phyloP scores from a whole-genome alignment of 2,329 filamentous ascomycete genomes.

The Magnaporthiopsis incrustans region DNA sequence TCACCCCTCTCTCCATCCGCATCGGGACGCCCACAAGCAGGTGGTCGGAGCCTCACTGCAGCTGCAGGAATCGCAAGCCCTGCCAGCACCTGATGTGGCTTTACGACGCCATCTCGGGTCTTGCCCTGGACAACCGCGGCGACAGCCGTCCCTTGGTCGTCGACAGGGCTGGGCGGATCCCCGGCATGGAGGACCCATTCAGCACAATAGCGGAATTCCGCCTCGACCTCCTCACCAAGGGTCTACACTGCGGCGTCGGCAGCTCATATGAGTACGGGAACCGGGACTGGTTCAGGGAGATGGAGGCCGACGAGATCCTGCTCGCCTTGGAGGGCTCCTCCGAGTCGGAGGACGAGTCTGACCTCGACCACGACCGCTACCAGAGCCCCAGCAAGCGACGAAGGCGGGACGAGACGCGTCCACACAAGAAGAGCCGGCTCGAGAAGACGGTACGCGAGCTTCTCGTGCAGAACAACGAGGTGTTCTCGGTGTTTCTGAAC shows the following conservation, averaged over 20 bases:
- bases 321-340: constrained; percentile 31
- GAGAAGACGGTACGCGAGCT: constrained; percentile 45
- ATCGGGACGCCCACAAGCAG: constrained; percentile 33
- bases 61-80: constrained; percentile 31
- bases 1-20: constrained; percentile 42
- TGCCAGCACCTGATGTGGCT: constrained; percentile 49
- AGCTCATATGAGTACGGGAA: constrained; percentile 20
- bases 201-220: constrained; percentile 40
- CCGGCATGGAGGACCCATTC: constrained; percentile 35
- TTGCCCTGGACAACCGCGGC: constrained; percentile 36
- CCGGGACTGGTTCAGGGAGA: constrained; percentile 29
- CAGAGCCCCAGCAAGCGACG: background rate
- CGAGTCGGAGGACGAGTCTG: constrained; percentile 23
- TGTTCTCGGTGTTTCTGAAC: constrained; percentile 45
- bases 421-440: constrained; percentile 27
- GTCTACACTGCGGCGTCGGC: constrained; percentile 40
- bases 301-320: constrained; percentile 43
- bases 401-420: background rate
- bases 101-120: constrained; percentile 42
- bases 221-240: constrained; percentile 42
- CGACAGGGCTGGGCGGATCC: constrained; percentile 21
- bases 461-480: constrained; percentile 43
- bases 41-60: constrained; percentile 36
- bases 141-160: constrained; percentile 21
- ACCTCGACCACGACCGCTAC: background rate